A percentile compares a stretch with the other conserved stretches of the same genome.
Conservation (phyloP, 1,139 yeast genomes). For the Candida neerlandica region DNA sequence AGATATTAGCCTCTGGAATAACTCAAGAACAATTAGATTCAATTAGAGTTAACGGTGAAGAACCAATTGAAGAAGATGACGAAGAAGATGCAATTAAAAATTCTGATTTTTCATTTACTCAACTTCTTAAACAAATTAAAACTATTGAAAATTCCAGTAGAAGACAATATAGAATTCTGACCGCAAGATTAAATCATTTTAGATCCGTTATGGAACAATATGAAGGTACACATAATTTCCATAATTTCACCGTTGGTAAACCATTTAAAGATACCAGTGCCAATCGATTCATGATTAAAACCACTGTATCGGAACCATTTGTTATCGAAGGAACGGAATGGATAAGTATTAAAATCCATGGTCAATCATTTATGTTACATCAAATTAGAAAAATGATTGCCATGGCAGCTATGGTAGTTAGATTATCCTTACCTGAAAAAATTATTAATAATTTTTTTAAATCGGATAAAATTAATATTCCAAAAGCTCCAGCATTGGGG, state of each 20-base stretch:
- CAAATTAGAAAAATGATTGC: constrained; percentile 98
- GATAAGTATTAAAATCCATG: constrained; percentile 95
- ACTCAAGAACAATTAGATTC: constrained; percentile 43
- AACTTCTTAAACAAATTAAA: constrained; percentile 59
- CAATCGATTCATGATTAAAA: constrained; percentile 74
- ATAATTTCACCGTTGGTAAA: constrained; percentile 91
- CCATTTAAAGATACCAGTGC: constrained; percentile 85
- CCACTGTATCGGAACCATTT: constrained; percentile 87
- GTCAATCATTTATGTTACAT: constrained; percentile 97
- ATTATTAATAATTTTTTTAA: constrained; percentile 82
- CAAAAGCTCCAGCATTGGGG: constrained; percentile 97
- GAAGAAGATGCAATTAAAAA: constrained; percentile 11
- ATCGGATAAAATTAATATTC: constrained; percentile 76
- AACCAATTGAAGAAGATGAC: constrained; percentile 21
- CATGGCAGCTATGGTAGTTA: constrained; percentile 82
- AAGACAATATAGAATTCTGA: constrained; percentile 66
- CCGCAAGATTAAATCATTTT: constrained; percentile 61
- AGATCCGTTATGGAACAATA: constrained; percentile 72
- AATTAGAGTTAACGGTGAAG: constrained; percentile 22
- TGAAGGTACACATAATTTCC: constrained; percentile 91
- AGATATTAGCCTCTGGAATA: constrained; percentile 49
- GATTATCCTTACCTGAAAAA: constrained; percentile 80
- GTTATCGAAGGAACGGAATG: constrained; percentile 93
- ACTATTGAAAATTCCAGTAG: constrained; percentile 68
- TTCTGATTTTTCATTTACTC: constrained; percentile 13